These are phyloP conservation scores for Graphium sp. DNA, from an alignment of 2,329 filamentous ascomycete genomes.

Conservation along the genomic window DNA sequence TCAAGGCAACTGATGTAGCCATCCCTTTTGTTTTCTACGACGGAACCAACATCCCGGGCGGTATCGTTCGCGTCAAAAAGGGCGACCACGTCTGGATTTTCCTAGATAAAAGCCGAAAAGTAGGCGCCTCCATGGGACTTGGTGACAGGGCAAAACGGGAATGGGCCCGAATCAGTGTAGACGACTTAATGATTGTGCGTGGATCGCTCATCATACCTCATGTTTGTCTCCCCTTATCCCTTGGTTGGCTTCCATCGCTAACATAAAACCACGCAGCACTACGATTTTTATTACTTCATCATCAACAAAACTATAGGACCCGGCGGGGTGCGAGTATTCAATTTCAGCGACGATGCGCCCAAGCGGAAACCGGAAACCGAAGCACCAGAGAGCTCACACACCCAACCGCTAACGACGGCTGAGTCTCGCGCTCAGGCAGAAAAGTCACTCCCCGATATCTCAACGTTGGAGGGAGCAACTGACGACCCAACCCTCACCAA, in stretches of 20 bases:
- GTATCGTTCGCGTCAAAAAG: conserved; percentile 75
- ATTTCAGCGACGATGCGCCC: conserved; percentile 44
- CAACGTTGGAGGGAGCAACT: conserved; percentile 52
- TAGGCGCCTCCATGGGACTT: conserved; percentile 69
- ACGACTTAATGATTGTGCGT: conserved; percentile 85
- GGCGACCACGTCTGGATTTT: conserved; percentile 90
- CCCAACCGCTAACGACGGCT: conserved; percentile 12
- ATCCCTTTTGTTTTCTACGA: conserved; percentile 97
- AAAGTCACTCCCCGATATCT: conserved; percentile 25
- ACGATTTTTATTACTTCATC: conserved; percentile 94
- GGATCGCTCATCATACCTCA: conserved; percentile 88
- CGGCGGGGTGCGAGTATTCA: conserved; percentile 58
- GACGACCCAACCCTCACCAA: conserved; percentile 77
- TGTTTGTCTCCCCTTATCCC: conserved; percentile 36
- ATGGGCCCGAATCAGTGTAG: conserved; percentile 87
- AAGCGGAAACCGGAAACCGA: conserved; percentile 8
- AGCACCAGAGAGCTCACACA: conserved; percentile 1
- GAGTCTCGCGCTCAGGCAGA: conserved; percentile 19
- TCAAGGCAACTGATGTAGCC: conserved; percentile 77
- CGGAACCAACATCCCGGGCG: conserved; percentile 75
- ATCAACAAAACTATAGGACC: conserved; percentile 70
- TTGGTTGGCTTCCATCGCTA: not conserved
- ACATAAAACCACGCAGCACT: conserved; percentile 45
- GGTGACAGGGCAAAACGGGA: conserved; percentile 52
- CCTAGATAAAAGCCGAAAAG: conserved; percentile 76